Evolutionary conservation across 2,329 filamentous ascomycete genomes (phyloP).

Genomic region (Fusarium verrucosum): DNA sequence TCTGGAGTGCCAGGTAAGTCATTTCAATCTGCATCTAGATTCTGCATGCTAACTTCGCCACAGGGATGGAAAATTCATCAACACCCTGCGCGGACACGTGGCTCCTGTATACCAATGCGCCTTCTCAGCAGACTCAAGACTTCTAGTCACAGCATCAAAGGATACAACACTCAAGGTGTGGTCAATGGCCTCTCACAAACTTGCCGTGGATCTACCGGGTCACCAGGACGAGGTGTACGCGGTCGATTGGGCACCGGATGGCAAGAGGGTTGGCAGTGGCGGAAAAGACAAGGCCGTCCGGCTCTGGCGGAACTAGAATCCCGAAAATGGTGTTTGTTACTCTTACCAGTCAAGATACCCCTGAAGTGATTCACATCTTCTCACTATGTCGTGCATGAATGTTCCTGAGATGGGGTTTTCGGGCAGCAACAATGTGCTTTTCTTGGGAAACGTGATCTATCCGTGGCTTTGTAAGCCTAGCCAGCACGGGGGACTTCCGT

Average conservation of each 20-base stretch:
- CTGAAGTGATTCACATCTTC: constrained; percentile 24
- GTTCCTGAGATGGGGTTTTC: not conserved
- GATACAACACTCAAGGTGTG: constrained; percentile 96
- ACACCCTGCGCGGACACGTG: constrained; percentile 86
- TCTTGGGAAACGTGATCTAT: constrained; percentile 6
- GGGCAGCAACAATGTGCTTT: constrained; percentile 21
- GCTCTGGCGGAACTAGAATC: constrained; percentile 68
- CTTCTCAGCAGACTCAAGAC: constrained; percentile 90
- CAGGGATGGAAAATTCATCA: constrained; percentile 79
- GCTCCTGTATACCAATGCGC: constrained; percentile 91
- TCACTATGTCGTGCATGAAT: constrained; percentile 27
- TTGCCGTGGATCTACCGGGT: constrained; percentile 82
- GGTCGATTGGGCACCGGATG: constrained; percentile 94
- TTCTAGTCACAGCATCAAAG: constrained; percentile 87
- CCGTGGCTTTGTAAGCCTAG: constrained; percentile 30
- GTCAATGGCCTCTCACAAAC: constrained; percentile 86
- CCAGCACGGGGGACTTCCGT: constrained; percentile 26
- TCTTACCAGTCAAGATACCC: constrained; percentile 40
- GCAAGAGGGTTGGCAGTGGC: constrained; percentile 86
- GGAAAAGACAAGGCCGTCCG: constrained; percentile 87
- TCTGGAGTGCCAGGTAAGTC: constrained; percentile 80
- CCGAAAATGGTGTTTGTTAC: constrained; percentile 28
- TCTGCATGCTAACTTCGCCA: constrained; percentile 21
- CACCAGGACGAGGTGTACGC: constrained; percentile 95
- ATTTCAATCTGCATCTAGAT: not conserved